Conservation (phyloP, 805 yeast genomes). For the Nakazawaea ambrosiae region DNA sequence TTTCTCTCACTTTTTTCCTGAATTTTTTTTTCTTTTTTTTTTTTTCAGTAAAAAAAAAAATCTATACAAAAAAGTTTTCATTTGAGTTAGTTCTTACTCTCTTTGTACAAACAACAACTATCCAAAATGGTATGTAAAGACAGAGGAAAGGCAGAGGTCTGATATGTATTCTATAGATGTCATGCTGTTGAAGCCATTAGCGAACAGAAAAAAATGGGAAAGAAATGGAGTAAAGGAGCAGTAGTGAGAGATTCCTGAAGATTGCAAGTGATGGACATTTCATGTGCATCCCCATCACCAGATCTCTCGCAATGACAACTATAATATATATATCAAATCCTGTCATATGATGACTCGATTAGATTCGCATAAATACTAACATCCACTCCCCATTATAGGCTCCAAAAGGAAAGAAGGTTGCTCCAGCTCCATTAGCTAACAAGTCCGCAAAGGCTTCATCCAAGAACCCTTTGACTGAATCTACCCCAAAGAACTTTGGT, state of each 20-base stretch:
- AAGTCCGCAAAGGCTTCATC: constrained; percentile 45
- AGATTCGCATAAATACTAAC: too few species aligned
- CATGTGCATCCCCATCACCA: too few species aligned
- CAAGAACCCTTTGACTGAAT: constrained; percentile 82
- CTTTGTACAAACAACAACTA: neutral
- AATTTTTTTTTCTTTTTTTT: neutral
- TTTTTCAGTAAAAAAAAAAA: neutral
- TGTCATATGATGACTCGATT: too few species aligned
- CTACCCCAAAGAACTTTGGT: constrained; percentile 91
- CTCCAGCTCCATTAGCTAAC: constrained; percentile 96
- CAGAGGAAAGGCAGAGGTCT: neutral
- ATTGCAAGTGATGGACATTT: too few species aligned
- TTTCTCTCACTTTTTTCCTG: neutral
- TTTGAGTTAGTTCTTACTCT: neutral
- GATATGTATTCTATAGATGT: too few species aligned
- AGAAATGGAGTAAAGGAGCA: too few species aligned
- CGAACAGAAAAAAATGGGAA: too few species aligned
- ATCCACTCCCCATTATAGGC: too few species aligned
- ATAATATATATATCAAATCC: too few species aligned
- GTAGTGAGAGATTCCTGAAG: too few species aligned
- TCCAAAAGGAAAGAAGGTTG: constrained; percentile 60
- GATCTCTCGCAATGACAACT: too few species aligned
- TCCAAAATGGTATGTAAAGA: neutral
- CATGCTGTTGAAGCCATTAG: too few species aligned
- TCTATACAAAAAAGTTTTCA: neutral